A percentile compares a stretch with the other conserved stretches of the same genome.
These are phyloP conservation scores for Penicillium riverlandense DNA, from an alignment of 495 filamentous ascomycete species.

Conservation along the genomic window DNA sequence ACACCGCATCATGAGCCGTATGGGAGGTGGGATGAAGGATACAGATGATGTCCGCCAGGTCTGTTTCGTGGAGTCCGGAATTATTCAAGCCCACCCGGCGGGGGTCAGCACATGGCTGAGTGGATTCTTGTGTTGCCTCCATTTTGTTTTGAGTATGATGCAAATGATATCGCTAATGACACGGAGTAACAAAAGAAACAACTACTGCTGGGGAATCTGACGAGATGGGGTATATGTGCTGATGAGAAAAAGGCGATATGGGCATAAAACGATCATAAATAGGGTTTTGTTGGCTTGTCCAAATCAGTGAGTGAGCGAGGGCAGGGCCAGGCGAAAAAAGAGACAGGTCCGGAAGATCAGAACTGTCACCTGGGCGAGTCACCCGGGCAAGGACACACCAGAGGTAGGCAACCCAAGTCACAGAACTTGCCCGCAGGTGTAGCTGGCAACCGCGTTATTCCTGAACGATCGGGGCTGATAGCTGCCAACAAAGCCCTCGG, in stretches of 20 bases:
- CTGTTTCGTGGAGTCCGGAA: slow-evolving; percentile 71
- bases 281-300: background rate
- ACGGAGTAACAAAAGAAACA: slow-evolving; percentile 5
- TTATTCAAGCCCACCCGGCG: slow-evolving; percentile 66
- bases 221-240: slow-evolving; percentile 16
- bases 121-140: slow-evolving; percentile 60
- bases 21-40: slow-evolving; percentile 75
- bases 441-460: too few species aligned
- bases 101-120: slow-evolving; percentile 75
- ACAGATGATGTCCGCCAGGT: slow-evolving; percentile 82
- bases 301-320: background rate
- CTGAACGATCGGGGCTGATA: too few species aligned
- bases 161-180: slow-evolving; percentile 8
- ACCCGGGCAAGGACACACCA: too few species aligned
- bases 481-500: too few species aligned
- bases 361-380: too few species aligned
- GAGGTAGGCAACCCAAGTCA: too few species aligned
- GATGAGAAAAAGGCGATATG: slow-evolving; percentile 8
- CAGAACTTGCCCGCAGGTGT: too few species aligned
- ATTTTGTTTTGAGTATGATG: slow-evolving; percentile 13
- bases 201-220: slow-evolving; percentile 13
- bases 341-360: background rate
- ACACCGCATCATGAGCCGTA: slow-evolving; percentile 61
- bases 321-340: background rate
- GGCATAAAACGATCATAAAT: slow-evolving; percentile 16